Conservation (phyloP, 2,329 filamentous ascomycete genomes). For the Daldinia sp. region DNA sequence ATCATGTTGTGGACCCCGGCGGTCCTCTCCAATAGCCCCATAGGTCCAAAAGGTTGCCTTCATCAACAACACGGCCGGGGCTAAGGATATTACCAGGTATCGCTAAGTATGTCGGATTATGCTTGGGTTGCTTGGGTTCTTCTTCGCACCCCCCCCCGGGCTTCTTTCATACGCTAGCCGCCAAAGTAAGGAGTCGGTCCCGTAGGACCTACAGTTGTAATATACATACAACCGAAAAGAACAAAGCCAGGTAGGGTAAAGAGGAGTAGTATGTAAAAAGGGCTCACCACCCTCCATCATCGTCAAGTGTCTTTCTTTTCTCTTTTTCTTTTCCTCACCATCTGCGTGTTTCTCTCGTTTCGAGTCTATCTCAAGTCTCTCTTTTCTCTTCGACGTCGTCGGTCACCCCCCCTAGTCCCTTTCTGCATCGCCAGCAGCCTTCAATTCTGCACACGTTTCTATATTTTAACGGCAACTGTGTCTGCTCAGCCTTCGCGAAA, state of each 20-base stretch:
- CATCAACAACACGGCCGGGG: conserved; percentile 27
- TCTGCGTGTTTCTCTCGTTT: conserved; percentile 43
- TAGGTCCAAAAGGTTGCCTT: too few relatives aligned
- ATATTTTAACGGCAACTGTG: conserved; percentile 42
- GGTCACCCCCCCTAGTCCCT: conserved; percentile 38
- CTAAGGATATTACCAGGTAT: conserved; percentile 20
- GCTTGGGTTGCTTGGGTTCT: conserved; percentile 4
- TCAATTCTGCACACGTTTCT: conserved; percentile 40
- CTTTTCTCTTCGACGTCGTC: conserved; percentile 46
- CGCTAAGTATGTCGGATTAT: conserved; percentile 1
- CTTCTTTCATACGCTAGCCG: conserved; percentile 28
- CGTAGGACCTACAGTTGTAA: not conserved
- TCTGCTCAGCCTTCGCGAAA: conserved; percentile 46
- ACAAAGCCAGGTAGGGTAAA: too few relatives aligned
- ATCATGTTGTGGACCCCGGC: conserved; percentile 34
- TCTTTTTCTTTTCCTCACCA: conserved; percentile 37
- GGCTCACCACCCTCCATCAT: conserved; percentile 32
- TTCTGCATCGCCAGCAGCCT: conserved; percentile 43
- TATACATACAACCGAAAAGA: too few relatives aligned
- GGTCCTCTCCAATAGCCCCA: conserved; percentile 37
- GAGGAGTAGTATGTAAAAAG: conserved; percentile 38
- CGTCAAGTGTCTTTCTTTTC: conserved; percentile 37
- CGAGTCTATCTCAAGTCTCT: conserved; percentile 48
- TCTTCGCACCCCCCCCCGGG: conserved; percentile 17
- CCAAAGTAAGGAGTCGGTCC: conserved; percentile 23